Base-by-base conservation (phyloP, 192 early-diverging fungal genomes). In the Coemansia sp. region DNA sequence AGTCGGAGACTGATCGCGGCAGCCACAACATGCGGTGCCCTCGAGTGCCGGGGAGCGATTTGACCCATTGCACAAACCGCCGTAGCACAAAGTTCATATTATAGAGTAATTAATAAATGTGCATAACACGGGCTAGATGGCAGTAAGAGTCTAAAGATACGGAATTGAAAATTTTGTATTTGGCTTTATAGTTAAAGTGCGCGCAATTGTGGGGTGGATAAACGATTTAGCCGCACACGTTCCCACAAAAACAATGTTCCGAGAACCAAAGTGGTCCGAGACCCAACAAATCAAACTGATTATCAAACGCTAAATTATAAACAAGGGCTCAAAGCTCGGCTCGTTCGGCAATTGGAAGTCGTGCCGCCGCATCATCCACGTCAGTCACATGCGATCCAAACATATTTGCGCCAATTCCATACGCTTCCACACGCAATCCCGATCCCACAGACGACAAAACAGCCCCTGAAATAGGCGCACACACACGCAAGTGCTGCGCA, bases 11-110 rank as follows among this genome's bases (percentile, higher is more conserved):
- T 2, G 79, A 69, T 4, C 12, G 4, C 8, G 79, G 79, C 0
- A 74, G 22, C 68, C 66, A 69, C 25, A 82, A 47, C 9, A 48
- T 51, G n/a, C 79, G 74, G 12, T 67, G 62, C 3, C 67, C 74
- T 6, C 65, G 74, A 35, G 41, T 66, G 23, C 79, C 74, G 3
- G 71, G 69, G 38, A 76, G 52, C 12, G 69, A 66, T 10, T 23
- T 47, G 48, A 61, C 57, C 77, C 77, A 80, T 26, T 80, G 64
- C 4, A 38, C 60, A 9, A 80, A 50, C 39, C 72, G 64, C 38
- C 54, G 35, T 5, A 71, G 9, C 49, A 74, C 41, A 52, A 71
- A 74, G 38, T 64, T 54, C 71, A 80, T 74, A 35, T 35, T 35
- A 35, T 35, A 35, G 31, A 8, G 31, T 35, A 35, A 35, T 35